These are phyloP conservation scores for Centrapalus pauciflorus DNA, from an alignment of 129 eudicot genomes.

Conservation along the genomic window DNA sequence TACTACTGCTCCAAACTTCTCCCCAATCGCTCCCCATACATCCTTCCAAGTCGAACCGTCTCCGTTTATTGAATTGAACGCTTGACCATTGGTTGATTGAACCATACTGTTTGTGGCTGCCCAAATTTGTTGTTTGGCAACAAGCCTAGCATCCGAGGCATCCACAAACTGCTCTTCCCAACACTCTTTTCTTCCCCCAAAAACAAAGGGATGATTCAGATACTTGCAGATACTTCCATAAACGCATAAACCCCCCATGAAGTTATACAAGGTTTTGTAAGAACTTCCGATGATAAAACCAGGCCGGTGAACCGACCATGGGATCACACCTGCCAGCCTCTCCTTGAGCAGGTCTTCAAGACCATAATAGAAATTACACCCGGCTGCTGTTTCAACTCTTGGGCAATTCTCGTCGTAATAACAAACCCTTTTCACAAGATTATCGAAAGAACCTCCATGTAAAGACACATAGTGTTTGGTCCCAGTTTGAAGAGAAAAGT, in stretches of 20 bases:
- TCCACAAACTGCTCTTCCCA: constrained; percentile 73
- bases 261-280: constrained; percentile 50
- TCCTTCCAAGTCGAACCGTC: constrained; percentile 68
- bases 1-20: constrained; percentile 43
- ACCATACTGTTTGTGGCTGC: constrained; percentile 44
- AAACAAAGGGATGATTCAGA: constrained; percentile 72
- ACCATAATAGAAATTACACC: constrained; percentile 63
- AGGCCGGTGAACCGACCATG: constrained; percentile 87
- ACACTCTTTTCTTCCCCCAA: constrained; percentile 71
- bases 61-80: constrained; percentile 76
- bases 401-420: constrained; percentile 61
- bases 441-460: constrained; percentile 21
- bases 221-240: constrained; percentile 65
- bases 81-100: constrained; percentile 41
- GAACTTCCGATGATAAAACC: constrained; percentile 81
- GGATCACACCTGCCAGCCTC: constrained; percentile 40
- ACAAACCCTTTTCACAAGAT: constrained; percentile 16
- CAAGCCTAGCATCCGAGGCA: constrained; percentile 82
- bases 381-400: constrained; percentile 39
- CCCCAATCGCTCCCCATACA: constrained; percentile 64
- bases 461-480: constrained; percentile 72
- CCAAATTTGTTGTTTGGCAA: constrained; percentile 88
- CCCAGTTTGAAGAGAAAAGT: constrained; percentile 83
- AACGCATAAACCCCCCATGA: constrained; percentile 80
- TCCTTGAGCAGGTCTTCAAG: constrained; percentile 81